These are phyloP conservation scores for Rutstroemia sp. DNA, from an alignment of 2,329 filamentous ascomycete species.

Conservation along the genomic window DNA sequence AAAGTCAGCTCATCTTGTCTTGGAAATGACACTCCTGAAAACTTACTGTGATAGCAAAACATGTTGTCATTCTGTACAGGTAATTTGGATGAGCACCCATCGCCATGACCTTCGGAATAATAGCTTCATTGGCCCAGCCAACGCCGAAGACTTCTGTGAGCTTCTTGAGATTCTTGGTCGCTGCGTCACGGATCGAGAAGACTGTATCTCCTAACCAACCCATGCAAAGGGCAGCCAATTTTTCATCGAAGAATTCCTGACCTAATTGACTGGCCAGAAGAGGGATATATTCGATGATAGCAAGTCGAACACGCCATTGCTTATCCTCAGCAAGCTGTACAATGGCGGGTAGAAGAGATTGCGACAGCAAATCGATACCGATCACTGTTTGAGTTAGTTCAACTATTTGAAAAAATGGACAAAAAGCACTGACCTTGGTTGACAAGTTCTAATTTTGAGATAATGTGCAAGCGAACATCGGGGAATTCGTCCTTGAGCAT, in stretches of 20 bases:
- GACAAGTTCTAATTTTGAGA: constrained; percentile 97
- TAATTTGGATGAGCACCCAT: constrained; percentile 99
- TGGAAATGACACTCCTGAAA: not conserved
- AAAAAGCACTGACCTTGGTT: constrained; percentile 65
- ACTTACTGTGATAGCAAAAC: constrained; percentile 94
- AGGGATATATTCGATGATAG: constrained; percentile 99
- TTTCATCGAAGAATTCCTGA: constrained; percentile 97
- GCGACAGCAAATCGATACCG: constrained; percentile 92
- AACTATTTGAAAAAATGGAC: not conserved
- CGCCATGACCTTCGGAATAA: constrained; percentile 96
- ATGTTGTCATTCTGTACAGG: constrained; percentile 99
- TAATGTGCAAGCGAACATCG: constrained; percentile 96
- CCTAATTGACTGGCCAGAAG: constrained; percentile 91
- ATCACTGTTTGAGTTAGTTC: constrained; percentile 57
- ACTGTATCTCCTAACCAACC: constrained; percentile 97
- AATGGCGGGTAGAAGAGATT: constrained; percentile 93
- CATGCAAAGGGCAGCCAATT: constrained; percentile 93
- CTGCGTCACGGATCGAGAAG: constrained; percentile 96
- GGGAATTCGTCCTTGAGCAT: constrained; percentile 99
- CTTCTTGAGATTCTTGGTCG: constrained; percentile 96
- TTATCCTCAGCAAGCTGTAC: constrained; percentile 98
- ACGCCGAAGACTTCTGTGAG: constrained; percentile 97
- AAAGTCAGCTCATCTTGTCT: not conserved
- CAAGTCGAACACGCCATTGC: constrained; percentile 95
- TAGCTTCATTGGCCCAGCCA: constrained; percentile 93